Base-by-base conservation (phyloP, 805 yeast genomes). In the Yamadazyma kitorensis region DNA sequence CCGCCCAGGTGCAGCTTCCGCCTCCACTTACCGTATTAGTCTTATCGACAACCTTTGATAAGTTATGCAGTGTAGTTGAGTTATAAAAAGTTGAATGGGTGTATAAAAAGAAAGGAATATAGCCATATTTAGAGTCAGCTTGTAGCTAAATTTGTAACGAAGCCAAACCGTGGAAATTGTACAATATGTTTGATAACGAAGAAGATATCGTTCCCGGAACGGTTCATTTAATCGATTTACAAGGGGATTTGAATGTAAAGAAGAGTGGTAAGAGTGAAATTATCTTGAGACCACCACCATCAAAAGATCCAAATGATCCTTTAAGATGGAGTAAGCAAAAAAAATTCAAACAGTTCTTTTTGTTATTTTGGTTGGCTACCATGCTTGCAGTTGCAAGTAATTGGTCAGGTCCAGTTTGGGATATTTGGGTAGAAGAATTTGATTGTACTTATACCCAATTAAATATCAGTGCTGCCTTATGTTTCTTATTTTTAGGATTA, bases 191-290 rank as follows among this genome's bases (percentile, higher is more conserved):
- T n/a, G n/a, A n/a, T n/a, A n/a, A n/a, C n/a, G n/a, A n/a, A n/a
- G n/a, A n/a, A n/a, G n/a, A n/a, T n/a, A 23, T 26, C 14, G 55
- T 59, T 7, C 68, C 68, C 0, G 68, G 67, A 4, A 59, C 65
- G 2, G 51, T 57, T 13, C 67, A 61, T 27, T 48, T 61, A 25
- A 52, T 61, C 22, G 65, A 61, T 37, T 17, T 55, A 18, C 54
- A 48, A 6, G 59, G 59, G 1, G 39, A 31, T 14, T 43, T 56
- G 25, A 27, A 42, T 8, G 54, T 51, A 2, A 40, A 41, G 19
- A 46, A 53, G 24, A 47, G 43, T 15, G 41, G 46, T 5, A 41
- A 49, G 14, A 40, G 49, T 2, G 45, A 53, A 17, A 52, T 61
- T 21, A 61, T 62, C 31, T 51, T 61, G 15, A 57, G 54, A 23